Base-by-base conservation (phyloP, 1,284 basidiomycete genomes). In the Moesziomyces antarcticus region DNA sequence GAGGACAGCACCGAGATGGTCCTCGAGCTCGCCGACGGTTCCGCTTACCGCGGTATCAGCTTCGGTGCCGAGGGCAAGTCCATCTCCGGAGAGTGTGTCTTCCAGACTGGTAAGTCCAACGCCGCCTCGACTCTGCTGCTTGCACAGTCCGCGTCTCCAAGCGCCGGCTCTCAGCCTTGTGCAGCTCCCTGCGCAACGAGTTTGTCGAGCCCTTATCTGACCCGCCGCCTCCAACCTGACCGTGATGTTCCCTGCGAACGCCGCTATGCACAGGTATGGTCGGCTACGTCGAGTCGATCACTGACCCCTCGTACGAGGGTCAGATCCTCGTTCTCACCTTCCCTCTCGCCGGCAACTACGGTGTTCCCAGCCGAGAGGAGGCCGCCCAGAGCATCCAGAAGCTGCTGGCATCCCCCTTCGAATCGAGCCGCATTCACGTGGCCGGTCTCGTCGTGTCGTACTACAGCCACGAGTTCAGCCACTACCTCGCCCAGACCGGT, bases 241-340 rank as follows among this genome's bases (percentile, higher is more conserved):
- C 25, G n/a, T 16, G 21, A 48, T 51, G 33, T 37, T 33, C 11
- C 30, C 13, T 11, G 30, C 30, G 10, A 45, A 22, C 45, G 43
- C 55, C 48, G 45, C 58, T 47, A 33, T 40, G 20, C 25, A 57
- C 72, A 79, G 79, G 78, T 51, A 83, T 99, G 96, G 94, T 99
- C 69, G 97, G 97, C 48, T 99, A 99, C 86, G 95, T 94, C 65
- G 97, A 99, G 84, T 98, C 97, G 18, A 87, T 99, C 73, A 99
- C 97, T 51, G 97, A 99, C 85, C 97, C 97, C 18, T 99, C 97
- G 3, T 99, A 99, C 86, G 91, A 96, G 85, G 94, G 94, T 52
- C 97, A 99, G 86, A 99, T 99, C 82, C 90, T 99, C 66, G 91
- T 99, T 67, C 88, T 99, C 77, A 99, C 97, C 6, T 99, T 97